These are phyloP conservation scores for Oryza punctata DNA, from an alignment of 176 grass and related monocot species.

Conservation along the genomic window DNA sequence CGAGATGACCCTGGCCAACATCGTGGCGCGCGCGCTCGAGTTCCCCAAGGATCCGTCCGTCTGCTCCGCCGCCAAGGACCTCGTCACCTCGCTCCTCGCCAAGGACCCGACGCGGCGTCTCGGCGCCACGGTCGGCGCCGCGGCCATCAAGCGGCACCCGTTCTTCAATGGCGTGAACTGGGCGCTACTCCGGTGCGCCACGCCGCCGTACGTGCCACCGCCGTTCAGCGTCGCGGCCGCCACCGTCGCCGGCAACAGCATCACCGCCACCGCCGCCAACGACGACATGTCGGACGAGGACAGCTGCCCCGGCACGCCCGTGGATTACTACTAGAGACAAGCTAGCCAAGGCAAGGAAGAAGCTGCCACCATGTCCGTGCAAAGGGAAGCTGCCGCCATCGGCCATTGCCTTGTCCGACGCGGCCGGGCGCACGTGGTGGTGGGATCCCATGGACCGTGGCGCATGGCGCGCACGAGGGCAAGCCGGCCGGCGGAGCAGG, in stretches of 20 bases:
- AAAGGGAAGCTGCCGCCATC: not conserved
- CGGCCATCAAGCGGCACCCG: slow-evolving; percentile 73
- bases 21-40: slow-evolving; percentile 91
- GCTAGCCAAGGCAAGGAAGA: not conserved
- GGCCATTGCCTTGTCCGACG: not conserved
- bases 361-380: not conserved
- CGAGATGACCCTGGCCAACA: slow-evolving; percentile 87
- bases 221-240: slow-evolving; percentile 26
- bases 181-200: slow-evolving; percentile 79
- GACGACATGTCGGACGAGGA: slow-evolving; percentile 46
- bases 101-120: slow-evolving; percentile 78
- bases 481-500: not conserved
- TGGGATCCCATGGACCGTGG: no score
- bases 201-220: slow-evolving; percentile 65
- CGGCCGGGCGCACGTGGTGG: slow-evolving; percentile 21
- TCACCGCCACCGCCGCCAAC: not conserved
- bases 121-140: slow-evolving; percentile 74
- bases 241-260: not conserved
- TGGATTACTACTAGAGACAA: slow-evolving; percentile 53
- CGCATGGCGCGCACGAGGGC: slow-evolving; percentile 19
- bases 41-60: slow-evolving; percentile 77
- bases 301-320: slow-evolving; percentile 55
- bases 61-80: slow-evolving; percentile 56
- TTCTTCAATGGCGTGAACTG: slow-evolving; percentile 89
- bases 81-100: slow-evolving; percentile 62